Evolutionary conservation across 2,329 filamentous ascomycete genomes (phyloP).

Genomic region (Aspergillus carbonarius): DNA sequence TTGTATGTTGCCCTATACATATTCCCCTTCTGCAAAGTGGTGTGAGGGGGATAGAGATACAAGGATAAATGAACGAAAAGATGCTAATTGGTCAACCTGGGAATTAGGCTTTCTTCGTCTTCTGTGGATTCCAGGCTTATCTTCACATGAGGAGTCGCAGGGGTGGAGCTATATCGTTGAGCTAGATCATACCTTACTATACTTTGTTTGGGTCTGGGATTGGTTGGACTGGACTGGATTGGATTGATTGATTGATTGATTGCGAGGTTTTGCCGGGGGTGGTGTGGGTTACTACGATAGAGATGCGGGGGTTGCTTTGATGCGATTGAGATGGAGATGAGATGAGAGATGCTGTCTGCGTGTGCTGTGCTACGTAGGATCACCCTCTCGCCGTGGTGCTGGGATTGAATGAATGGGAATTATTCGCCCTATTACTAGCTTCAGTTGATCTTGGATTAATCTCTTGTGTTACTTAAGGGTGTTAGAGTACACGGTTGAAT

Average conservation of each 20-base stretch:
- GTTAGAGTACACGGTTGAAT: constrained; percentile 12
- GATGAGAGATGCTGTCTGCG: neutral
- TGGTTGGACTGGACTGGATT: neutral
- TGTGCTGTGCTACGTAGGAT: neutral
- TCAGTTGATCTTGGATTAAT: neutral
- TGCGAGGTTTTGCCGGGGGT: too few species aligned
- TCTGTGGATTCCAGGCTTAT: constrained; percentile 85
- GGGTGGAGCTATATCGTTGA: constrained; percentile 78
- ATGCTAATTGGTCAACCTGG: neutral
- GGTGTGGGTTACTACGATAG: too few species aligned
- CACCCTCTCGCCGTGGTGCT: neutral
- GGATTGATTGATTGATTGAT: neutral
- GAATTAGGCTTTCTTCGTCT: constrained; percentile 77
- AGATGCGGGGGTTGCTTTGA: too few species aligned
- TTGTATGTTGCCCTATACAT: constrained; percentile 58
- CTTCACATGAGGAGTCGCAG: constrained; percentile 81
- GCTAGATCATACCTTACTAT: constrained; percentile 34
- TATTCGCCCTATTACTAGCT: neutral
- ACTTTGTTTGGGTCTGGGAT: neutral
- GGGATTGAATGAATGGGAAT: neutral
- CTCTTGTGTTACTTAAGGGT: neutral
- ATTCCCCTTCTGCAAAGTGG: neutral
- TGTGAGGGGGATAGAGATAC: neutral
- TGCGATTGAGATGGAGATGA: too few species aligned
- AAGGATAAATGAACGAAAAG: neutral